phyloP scores from a whole-genome alignment of 345 rosid genomes.

The Pugionium dolabratum region DNA sequence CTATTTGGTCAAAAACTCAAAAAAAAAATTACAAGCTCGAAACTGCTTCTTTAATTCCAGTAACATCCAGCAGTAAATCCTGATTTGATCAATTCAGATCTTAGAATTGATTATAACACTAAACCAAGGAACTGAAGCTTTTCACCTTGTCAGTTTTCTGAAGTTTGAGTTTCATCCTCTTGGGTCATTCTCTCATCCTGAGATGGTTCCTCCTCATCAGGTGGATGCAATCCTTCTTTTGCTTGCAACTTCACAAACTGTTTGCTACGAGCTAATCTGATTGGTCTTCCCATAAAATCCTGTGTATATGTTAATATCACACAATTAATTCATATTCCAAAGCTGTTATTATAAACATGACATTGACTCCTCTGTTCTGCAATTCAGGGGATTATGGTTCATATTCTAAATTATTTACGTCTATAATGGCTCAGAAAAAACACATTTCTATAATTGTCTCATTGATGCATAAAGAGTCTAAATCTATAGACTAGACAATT shows the following conservation, averaged over 20 bases:
- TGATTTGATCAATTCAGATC: slow-evolving; percentile 2
- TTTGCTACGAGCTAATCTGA: slow-evolving; percentile 68
- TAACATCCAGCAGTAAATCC: too few species aligned
- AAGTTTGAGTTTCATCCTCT: slow-evolving; percentile 39
- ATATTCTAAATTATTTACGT: slow-evolving; percentile 7
- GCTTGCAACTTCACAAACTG: slow-evolving; percentile 63
- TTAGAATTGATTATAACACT: slow-evolving; percentile 11
- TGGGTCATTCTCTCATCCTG: slow-evolving; percentile 35
- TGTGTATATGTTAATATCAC: slow-evolving; percentile 29
- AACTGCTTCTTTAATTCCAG: too few species aligned
- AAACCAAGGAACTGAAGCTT: not conserved
- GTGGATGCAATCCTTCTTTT: slow-evolving; percentile 47
- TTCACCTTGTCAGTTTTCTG: slow-evolving; percentile 35
- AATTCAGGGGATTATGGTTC: slow-evolving; percentile 8
- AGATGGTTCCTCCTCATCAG: slow-evolving; percentile 42
- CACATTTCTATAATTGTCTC: slow-evolving; percentile 4
- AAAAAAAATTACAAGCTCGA: too few species aligned
- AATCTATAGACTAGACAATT: not conserved
- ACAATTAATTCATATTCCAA: not conserved
- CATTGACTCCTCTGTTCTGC: slow-evolving; percentile 2
- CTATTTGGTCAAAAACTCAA: too few species aligned
- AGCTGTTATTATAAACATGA: not conserved
- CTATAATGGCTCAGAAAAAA: slow-evolving; percentile 11
- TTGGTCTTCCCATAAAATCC: slow-evolving; percentile 69
- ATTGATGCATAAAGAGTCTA: slow-evolving; percentile 9